phyloP scores from a whole-genome alignment of 371 early-diverging fungal genomes.

The Coemansia sp. region DNA sequence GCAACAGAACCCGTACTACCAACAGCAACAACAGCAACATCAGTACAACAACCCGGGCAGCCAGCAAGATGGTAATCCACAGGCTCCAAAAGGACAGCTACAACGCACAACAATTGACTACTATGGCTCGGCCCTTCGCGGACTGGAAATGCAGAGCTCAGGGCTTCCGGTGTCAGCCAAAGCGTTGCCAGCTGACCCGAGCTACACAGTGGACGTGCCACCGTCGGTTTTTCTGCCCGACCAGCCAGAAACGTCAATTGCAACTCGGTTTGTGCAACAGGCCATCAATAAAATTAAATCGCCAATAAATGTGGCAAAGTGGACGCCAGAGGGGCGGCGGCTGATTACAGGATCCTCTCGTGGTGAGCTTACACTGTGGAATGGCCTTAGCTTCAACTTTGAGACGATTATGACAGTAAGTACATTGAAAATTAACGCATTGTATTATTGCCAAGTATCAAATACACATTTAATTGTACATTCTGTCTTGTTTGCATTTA shows the following conservation, averaged over 20 bases:
- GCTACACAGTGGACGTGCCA: slow-evolving; percentile 83
- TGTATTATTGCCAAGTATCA: too few species aligned
- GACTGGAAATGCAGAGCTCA: slow-evolving; percentile 63
- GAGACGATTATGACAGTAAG: slow-evolving; percentile 94
- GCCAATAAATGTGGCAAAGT: slow-evolving; percentile 96
- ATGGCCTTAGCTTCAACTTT: slow-evolving; percentile 98
- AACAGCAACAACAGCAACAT: slow-evolving; percentile 9
- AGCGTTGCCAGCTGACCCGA: slow-evolving; percentile 78
- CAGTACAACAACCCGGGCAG: neutral
- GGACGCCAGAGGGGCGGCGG: slow-evolving; percentile 99
- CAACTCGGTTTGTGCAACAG: slow-evolving; percentile 94
- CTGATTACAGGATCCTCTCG: slow-evolving; percentile 95
- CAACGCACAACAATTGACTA: slow-evolving; percentile 97
- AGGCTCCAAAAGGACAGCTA: slow-evolving; percentile 66
- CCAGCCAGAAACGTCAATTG: slow-evolving; percentile 78
- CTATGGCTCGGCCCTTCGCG: slow-evolving; percentile 78
- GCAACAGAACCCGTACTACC: slow-evolving; percentile 7
- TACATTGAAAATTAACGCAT: neutral
- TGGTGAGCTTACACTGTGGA: slow-evolving; percentile 99
- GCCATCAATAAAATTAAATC: slow-evolving; percentile 96
- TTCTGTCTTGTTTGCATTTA: slow-evolving; percentile 6
- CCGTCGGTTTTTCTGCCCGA: slow-evolving; percentile 80
- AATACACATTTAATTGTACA: neutral
- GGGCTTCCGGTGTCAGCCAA: slow-evolving; percentile 34
- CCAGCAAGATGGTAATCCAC: slow-evolving; percentile 8